phyloP scores from a whole-genome alignment of 2,329 filamentous ascomycete species.

The Dothideomycetidae sp. region DNA sequence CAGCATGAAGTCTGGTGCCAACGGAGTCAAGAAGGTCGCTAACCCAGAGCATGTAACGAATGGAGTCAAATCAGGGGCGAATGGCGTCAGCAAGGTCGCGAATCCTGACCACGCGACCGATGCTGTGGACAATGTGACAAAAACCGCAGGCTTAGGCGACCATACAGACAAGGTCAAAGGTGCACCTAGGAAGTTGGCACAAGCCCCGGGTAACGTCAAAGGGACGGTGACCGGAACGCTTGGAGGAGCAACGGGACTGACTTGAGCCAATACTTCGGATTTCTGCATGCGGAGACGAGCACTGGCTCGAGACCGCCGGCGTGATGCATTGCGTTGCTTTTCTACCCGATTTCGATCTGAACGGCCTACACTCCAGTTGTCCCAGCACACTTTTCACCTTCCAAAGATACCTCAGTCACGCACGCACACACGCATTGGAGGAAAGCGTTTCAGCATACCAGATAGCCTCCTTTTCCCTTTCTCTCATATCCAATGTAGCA shows the following conservation, averaged over 20 bases:
- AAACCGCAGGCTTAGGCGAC: slow-evolving; percentile 10
- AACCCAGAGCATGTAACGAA: slow-evolving; percentile 10
- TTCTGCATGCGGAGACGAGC: too few relatives aligned
- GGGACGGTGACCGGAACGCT: slow-evolving; percentile 4
- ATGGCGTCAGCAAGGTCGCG: slow-evolving; percentile 10
- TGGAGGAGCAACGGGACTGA: slow-evolving; percentile 8
- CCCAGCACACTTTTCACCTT: too few relatives aligned
- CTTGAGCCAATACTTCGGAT: too few relatives aligned
- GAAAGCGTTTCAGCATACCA: too few relatives aligned
- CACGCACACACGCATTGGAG: too few relatives aligned
- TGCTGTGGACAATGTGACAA: slow-evolving; percentile 10
- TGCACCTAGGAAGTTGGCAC: slow-evolving; percentile 2
- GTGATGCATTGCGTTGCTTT: too few relatives aligned
- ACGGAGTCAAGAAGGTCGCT: slow-evolving; percentile 10
- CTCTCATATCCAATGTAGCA: background rate
- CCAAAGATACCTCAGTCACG: too few relatives aligned
- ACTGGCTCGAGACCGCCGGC: too few relatives aligned
- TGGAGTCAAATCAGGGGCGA: slow-evolving; percentile 8
- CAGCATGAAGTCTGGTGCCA: slow-evolving; percentile 7
- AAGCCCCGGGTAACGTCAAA: slow-evolving; percentile 8
- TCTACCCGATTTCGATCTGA: too few relatives aligned
- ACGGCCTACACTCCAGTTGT: too few relatives aligned
- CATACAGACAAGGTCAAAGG: slow-evolving; percentile 10
- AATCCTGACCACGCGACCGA: slow-evolving; percentile 10
- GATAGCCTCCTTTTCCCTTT: too few relatives aligned